Percentiles rank a stretch among this genome's conserved stretches.
phyloP scores from a whole-genome alignment of 176 grass and related monocot species.

The Phoenix dactylifera region DNA sequence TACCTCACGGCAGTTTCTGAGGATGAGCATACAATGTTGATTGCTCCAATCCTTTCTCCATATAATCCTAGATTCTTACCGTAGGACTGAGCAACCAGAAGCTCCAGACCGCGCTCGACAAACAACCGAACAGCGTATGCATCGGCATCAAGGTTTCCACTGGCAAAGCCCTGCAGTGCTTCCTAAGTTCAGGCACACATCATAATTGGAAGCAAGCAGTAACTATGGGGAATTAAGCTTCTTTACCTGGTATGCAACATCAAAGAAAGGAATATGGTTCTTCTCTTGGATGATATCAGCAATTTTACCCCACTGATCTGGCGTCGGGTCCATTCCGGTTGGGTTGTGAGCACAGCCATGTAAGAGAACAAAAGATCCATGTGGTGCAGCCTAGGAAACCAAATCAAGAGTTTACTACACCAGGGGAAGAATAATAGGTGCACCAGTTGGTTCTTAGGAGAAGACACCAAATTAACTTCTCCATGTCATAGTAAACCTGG shows the following conservation, averaged over 20 bases:
- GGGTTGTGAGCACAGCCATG: slow-evolving; percentile 97
- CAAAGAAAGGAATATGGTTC: slow-evolving; percentile 85
- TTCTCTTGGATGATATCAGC: slow-evolving; percentile 82
- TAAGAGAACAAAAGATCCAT: slow-evolving; percentile 81
- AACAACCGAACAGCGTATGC: slow-evolving; percentile 74
- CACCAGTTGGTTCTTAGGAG: no score
- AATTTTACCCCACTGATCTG: slow-evolving; percentile 68
- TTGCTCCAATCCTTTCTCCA: slow-evolving; percentile 79
- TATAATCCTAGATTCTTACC: slow-evolving; percentile 95
- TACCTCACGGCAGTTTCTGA: slow-evolving; percentile 61
- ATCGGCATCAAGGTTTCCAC: slow-evolving; percentile 94
- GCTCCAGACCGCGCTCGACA: slow-evolving; percentile 80
- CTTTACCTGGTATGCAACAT: slow-evolving; percentile 90
- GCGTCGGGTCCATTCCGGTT: slow-evolving; percentile 79
- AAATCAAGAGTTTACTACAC: neutral
- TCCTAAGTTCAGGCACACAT: neutral
- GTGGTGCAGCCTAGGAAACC: slow-evolving; percentile 65
- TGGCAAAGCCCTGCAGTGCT: slow-evolving; percentile 73
- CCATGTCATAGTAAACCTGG: no score
- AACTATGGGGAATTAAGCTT: neutral
- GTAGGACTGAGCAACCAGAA: slow-evolving; percentile 83
- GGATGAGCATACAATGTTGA: slow-evolving; percentile 72
- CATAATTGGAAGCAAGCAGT: neutral
- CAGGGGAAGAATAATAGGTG: no score
- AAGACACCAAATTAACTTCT: no score